Evolutionary conservation across 2,329 filamentous ascomycete species (phyloP).

Genomic region (Aspergillus sp.): DNA sequence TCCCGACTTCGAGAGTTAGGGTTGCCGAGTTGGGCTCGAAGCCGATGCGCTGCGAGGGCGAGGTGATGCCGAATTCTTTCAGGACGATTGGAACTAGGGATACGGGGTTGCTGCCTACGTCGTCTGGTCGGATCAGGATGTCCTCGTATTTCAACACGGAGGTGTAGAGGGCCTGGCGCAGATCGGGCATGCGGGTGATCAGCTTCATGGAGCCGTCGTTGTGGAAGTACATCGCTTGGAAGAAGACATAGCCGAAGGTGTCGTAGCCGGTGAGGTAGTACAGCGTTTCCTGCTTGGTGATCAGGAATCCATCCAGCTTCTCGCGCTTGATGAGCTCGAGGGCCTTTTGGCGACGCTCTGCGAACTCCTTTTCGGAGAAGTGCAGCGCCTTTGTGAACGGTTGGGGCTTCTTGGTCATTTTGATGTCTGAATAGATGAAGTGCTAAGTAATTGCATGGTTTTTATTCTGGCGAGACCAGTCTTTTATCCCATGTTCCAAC

Average conservation of each 20-base stretch:
- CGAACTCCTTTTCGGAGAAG: conserved; percentile 27
- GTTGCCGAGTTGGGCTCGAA: conserved; percentile 39
- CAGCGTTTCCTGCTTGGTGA: conserved; percentile 36
- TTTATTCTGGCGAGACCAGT: no score
- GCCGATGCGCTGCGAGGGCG: conserved; percentile 28
- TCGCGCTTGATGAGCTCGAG: conserved; percentile 31
- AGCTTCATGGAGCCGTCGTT: conserved; percentile 31
- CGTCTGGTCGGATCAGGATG: conserved; percentile 30
- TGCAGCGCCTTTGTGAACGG: conserved; percentile 31
- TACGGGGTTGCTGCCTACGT: conserved; percentile 30
- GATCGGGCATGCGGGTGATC: conserved; percentile 30
- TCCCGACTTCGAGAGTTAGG: conserved; percentile 36
- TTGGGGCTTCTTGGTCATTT: not conserved
- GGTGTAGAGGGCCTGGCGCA: conserved; percentile 35
- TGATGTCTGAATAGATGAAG: not conserved
- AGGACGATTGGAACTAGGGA: conserved; percentile 30
- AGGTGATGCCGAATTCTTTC: conserved; percentile 31
- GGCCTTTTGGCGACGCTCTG: conserved; percentile 21
- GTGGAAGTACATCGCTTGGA: conserved; percentile 40
- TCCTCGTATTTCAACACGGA: conserved; percentile 30
- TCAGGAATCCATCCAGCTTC: conserved; percentile 35
- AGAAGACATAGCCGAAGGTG: conserved; percentile 39
- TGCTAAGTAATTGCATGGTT: no score
- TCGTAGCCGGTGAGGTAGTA: conserved; percentile 34
- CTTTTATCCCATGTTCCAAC: no score